These are phyloP conservation scores for Moniliophthora roreri DNA, from an alignment of 1,284 basidiomycete genomes.

Conservation along the genomic window DNA sequence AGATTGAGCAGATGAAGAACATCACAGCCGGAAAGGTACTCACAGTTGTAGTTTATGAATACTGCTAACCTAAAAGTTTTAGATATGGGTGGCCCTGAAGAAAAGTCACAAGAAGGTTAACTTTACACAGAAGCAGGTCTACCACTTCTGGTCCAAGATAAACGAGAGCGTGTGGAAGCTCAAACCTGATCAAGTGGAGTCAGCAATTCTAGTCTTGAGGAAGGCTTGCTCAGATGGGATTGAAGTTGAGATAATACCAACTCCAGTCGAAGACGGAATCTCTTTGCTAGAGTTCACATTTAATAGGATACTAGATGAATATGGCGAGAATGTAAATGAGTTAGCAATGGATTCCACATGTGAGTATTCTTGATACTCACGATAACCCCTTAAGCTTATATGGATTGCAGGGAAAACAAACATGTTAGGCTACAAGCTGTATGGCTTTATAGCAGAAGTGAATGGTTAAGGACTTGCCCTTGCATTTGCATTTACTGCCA, in stretches of 20 bases:
- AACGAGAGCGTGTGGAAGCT: constrained; percentile 15
- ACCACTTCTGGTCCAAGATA: constrained; percentile 11
- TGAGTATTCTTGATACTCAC: constrained; percentile 3
- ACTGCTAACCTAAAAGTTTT: not conserved
- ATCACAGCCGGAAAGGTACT: constrained; percentile 13
- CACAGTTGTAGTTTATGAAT: not conserved
- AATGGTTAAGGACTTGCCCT: constrained; percentile 14
- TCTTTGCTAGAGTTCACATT: constrained; percentile 16
- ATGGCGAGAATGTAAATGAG: constrained; percentile 8
- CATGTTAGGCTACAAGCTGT: constrained; percentile 13
- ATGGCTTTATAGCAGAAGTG: constrained; percentile 11
- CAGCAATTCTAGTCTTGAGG: constrained; percentile 13
- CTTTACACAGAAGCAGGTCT: constrained; percentile 16
- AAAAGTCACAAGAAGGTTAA: constrained; percentile 3
- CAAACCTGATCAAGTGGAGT: constrained; percentile 16
- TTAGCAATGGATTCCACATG: constrained; percentile 21
- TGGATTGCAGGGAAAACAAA: constrained; percentile 16
- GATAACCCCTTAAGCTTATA: too few species aligned
- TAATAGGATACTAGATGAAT: constrained; percentile 13
- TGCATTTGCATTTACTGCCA: constrained; percentile 9
- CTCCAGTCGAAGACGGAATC: constrained; percentile 9
- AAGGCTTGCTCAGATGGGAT: constrained; percentile 2
- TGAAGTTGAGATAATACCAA: constrained; percentile 9
- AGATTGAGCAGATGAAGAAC: constrained; percentile 10
- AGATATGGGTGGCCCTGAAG: constrained; percentile 15